Evolutionary conservation across 768 basidiomycete species (phyloP), one percentile per base, ranked within the genome.

Genomic region (Fistulinella prunicolor): DNA sequence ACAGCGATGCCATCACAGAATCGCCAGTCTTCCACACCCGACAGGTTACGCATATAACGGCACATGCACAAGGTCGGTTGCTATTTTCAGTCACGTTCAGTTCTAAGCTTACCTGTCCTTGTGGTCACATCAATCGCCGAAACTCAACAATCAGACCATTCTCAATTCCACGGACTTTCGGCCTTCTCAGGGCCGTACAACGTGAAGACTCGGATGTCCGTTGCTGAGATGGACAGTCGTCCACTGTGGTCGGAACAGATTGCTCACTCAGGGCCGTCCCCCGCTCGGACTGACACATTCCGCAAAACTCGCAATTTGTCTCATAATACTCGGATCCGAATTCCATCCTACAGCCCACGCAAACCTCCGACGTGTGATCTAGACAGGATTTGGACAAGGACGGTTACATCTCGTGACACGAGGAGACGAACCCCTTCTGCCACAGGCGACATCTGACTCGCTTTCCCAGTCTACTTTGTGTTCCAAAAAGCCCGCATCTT

Each of bases 341-440:
- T 57, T 42, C 47, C 50, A 2, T 53, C 63, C 20, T 50, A 36
- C 20, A 60, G 58, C 38, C 65, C 60, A 23, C 50, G 47, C 30
- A 57, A 54, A 37, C 48, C 35, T 26, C 54, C 52, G 21, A 40
- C 56, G 24, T 51, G 53, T 26, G 58, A 65, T 26, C 39, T 49
- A 32, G 58, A 65, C 22, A 58, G 54, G 35, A 49, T 65, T 46
- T 47, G 53, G 57, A 59, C 51, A 4, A 52, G 56, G 42, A 61
- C 65, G 3, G 45, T 49, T 21, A 43, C 55, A n/a, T 47, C 63
- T 37, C 50, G 53, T 55, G 63, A 65, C 42, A 40, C 55, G 21
- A 65, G 65, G 44, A 60, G 51, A 38, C 65, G 67, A 42, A 69
- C 65, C 1, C 55, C 65, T 20, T 69, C 65, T 24, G 67, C 61